A percentile compares a stretch with the other conserved stretches of the same genome.
These are phyloP conservation scores for Domatiomyces globalis DNA, from an alignment of 2,329 filamentous ascomycete species.

Conservation along the genomic window DNA sequence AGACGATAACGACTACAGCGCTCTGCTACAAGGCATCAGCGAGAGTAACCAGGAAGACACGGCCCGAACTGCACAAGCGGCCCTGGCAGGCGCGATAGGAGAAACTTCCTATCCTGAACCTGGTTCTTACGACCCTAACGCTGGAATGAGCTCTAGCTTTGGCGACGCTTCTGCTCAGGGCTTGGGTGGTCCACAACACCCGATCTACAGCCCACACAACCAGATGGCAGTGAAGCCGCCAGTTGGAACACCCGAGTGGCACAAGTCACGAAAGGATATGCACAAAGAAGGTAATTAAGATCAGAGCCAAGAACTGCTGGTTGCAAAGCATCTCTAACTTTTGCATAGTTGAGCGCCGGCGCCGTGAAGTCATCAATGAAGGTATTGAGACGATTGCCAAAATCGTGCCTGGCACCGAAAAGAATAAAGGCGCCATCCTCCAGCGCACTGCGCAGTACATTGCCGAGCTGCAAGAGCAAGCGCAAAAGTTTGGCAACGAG, in stretches of 20 bases:
- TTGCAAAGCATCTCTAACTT: conserved; percentile 1
- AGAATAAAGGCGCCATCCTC: conserved; percentile 96
- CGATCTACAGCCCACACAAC: conserved; percentile 23
- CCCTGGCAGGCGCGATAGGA: conserved; percentile 31
- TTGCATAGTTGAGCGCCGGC: conserved; percentile 70
- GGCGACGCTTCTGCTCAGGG: conserved; percentile 20
- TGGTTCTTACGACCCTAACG: conserved; percentile 24
- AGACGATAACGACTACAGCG: conserved; percentile 30
- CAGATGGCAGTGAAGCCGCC: conserved; percentile 50
- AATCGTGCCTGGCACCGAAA: conserved; percentile 93
- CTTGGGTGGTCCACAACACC: conserved; percentile 12
- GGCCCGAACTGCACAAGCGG: conserved; percentile 33
- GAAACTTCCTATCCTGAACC: conserved; percentile 33
- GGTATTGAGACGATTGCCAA: conserved; percentile 96
- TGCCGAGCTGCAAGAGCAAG: conserved; percentile 48
- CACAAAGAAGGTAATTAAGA: conserved; percentile 78
- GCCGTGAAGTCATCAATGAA: conserved; percentile 96
- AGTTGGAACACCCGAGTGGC: conserved; percentile 96
- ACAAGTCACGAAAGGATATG: conserved; percentile 91
- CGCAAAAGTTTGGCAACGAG: conserved; percentile 25
- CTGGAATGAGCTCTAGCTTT: conserved; percentile 9
- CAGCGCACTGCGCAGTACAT: conserved; percentile 92
- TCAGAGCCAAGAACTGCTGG: neutral
- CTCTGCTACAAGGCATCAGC: conserved; percentile 35
- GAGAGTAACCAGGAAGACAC: conserved; percentile 36